phyloP scores from a whole-genome alignment of 768 basidiomycete genomes.

The Rubroboletus pulcherrimus region DNA sequence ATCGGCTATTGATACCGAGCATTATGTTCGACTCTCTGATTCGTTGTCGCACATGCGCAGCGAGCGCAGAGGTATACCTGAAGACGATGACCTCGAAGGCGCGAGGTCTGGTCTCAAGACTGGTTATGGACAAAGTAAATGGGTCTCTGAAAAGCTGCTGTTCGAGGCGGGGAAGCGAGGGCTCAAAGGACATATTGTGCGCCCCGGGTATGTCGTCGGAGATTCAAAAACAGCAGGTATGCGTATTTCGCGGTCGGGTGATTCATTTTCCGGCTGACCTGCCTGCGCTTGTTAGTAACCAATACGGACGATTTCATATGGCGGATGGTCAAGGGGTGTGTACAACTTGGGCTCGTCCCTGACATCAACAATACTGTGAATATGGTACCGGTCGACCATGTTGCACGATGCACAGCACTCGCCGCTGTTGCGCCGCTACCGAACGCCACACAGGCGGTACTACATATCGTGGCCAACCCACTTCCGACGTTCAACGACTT shows the following conservation, averaged over 20 bases:
- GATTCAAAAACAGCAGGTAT: slow-evolving; percentile 83
- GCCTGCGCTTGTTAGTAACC: slow-evolving; percentile 55
- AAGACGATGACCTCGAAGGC: slow-evolving; percentile 85
- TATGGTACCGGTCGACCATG: slow-evolving; percentile 97
- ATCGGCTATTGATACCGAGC: slow-evolving; percentile 87
- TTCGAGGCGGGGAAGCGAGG: slow-evolving; percentile 90
- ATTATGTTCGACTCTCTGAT: slow-evolving; percentile 87
- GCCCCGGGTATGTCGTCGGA: slow-evolving; percentile 95
- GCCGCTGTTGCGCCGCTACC: slow-evolving; percentile 63
- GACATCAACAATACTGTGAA: slow-evolving; percentile 98
- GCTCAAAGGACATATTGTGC: slow-evolving; percentile 77
- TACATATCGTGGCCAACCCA: slow-evolving; percentile 85
- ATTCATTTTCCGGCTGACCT: slow-evolving; percentile 1
- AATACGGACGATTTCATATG: slow-evolving; percentile 99
- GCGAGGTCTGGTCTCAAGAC: slow-evolving; percentile 72
- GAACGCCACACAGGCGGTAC: slow-evolving; percentile 49
- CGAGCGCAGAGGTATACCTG: slow-evolving; percentile 67
- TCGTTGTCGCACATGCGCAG: slow-evolving; percentile 42
- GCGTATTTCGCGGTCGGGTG: slow-evolving; percentile 17
- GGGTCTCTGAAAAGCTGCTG: slow-evolving; percentile 95
- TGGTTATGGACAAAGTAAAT: slow-evolving; percentile 97
- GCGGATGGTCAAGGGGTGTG: slow-evolving; percentile 97
- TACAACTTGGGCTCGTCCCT: slow-evolving; percentile 93
- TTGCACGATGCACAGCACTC: slow-evolving; percentile 75
- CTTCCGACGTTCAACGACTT: slow-evolving; percentile 87